phyloP scores from a whole-genome alignment of 441 rosid genomes.

The Euphorbia corollata region DNA sequence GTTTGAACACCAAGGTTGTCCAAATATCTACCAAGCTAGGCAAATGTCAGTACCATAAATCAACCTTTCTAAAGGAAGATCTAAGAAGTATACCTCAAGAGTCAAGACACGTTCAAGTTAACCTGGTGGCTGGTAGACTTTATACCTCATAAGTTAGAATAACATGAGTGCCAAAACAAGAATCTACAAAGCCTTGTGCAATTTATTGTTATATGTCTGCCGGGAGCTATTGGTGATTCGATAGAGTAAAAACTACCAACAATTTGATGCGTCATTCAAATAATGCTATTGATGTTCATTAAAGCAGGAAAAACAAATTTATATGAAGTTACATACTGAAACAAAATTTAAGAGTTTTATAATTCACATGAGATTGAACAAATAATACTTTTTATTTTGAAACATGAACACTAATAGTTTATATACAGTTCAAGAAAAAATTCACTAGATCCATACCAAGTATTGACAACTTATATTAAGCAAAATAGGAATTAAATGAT shows the following conservation, averaged over 20 bases:
- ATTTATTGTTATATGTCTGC: background rate
- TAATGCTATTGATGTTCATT: background rate
- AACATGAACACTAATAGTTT: background rate
- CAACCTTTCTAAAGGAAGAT: background rate
- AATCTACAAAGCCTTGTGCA: slow-evolving; percentile 4
- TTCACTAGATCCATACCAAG: background rate
- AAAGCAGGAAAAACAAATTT: slow-evolving; percentile 1
- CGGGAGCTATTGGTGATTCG: background rate
- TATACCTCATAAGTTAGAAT: background rate
- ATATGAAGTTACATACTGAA: background rate
- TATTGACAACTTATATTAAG: background rate
- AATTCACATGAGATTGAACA: slow-evolving; percentile 9
- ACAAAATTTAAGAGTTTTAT: background rate
- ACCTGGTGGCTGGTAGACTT: background rate
- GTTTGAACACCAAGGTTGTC: background rate
- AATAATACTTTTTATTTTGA: background rate
- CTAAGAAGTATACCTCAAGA: background rate
- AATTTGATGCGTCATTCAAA: background rate
- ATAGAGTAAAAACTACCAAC: background rate
- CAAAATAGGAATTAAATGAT: background rate
- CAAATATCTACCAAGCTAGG: background rate
- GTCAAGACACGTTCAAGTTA: background rate
- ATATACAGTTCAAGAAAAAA: background rate
- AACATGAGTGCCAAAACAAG: background rate
- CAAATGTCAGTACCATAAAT: slow-evolving; percentile 1